Evolutionary conservation across 495 filamentous ascomycete genomes (phyloP).

Genomic region (Umbilicaria muhlenbergii): DNA sequence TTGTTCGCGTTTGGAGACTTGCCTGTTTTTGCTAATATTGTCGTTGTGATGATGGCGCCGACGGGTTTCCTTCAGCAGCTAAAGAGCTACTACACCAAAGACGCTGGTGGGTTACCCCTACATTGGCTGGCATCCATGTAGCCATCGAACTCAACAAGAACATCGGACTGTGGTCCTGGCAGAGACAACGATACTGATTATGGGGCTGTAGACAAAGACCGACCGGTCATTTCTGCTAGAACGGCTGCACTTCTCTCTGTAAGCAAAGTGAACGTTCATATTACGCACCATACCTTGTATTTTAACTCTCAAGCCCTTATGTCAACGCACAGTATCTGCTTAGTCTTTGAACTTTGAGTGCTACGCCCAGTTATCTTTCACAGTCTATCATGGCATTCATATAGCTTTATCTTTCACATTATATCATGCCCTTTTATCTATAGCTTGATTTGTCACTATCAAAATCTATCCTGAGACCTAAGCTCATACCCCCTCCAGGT

Average conservation of each 20-base stretch:
- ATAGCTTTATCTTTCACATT: too few species aligned
- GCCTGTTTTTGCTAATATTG: too few species aligned
- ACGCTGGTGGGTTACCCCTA: slow-evolving; percentile 16
- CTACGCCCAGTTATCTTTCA: too few species aligned
- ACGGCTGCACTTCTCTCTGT: slow-evolving; percentile 37
- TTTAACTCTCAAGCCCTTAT: too few species aligned
- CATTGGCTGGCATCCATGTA: too few species aligned
- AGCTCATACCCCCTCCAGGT: slow-evolving; percentile 30
- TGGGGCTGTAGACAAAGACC: slow-evolving; percentile 11
- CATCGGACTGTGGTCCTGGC: too few species aligned
- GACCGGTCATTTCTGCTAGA: slow-evolving; percentile 31
- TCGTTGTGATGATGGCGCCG: slow-evolving; percentile 20
- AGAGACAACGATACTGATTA: not conserved
- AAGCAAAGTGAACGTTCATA: slow-evolving; percentile 14
- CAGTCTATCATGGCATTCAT: too few species aligned
- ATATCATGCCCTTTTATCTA: not conserved
- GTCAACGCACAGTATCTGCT: too few species aligned
- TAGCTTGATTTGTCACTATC: not conserved
- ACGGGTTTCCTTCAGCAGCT: slow-evolving; percentile 21
- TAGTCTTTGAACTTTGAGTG: too few species aligned
- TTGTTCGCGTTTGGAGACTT: too few species aligned
- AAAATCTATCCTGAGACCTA: slow-evolving; percentile 12
- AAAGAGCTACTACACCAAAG: slow-evolving; percentile 23
- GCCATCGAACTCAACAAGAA: too few species aligned
- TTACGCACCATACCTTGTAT: too few species aligned